phyloP scores from a whole-genome alignment of 2,329 filamentous ascomycete genomes.

The Aspergillus tamarii region DNA sequence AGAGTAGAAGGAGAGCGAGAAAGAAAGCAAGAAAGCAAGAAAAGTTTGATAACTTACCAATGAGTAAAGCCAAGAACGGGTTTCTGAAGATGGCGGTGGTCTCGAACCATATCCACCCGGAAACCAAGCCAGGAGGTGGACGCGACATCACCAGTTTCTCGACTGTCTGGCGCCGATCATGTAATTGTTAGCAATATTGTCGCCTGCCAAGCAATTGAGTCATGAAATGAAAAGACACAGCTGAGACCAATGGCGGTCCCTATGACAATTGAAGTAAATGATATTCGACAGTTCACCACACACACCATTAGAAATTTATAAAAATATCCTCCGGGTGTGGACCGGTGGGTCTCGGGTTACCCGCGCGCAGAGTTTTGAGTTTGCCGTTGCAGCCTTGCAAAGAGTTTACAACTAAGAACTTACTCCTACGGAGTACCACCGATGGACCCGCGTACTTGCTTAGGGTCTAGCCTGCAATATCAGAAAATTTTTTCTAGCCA shows the following conservation, averaged over 20 bases:
- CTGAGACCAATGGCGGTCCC: background rate
- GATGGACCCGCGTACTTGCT: background rate
- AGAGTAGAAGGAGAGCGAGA: background rate
- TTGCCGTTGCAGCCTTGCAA: slow-evolving; percentile 13
- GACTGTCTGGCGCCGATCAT: background rate
- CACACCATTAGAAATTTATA: slow-evolving; percentile 8
- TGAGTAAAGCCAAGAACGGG: background rate
- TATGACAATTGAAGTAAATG: slow-evolving; percentile 4
- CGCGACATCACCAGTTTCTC: slow-evolving; percentile 4
- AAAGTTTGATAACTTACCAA: slow-evolving; percentile 1
- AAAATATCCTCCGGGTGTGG: slow-evolving; percentile 17
- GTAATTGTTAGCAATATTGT: background rate
- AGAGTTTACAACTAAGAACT: no score
- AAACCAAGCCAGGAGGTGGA: background rate
- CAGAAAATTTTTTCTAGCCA: slow-evolving; percentile 19
- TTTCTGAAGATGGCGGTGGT: background rate
- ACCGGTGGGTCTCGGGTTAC: slow-evolving; percentile 19
- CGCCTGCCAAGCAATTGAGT: background rate
- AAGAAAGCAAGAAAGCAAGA: background rate
- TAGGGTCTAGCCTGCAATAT: slow-evolving; percentile 14
- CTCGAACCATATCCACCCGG: background rate
- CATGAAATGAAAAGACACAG: background rate
- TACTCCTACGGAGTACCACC: no score
- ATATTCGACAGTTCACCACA: background rate
- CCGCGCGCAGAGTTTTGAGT: slow-evolving; percentile 8